Percentiles rank a stretch among this genome's conserved stretches.
phyloP scores from a whole-genome alignment of 179 eudicot genomes.

The Patellifolia procumbens region DNA sequence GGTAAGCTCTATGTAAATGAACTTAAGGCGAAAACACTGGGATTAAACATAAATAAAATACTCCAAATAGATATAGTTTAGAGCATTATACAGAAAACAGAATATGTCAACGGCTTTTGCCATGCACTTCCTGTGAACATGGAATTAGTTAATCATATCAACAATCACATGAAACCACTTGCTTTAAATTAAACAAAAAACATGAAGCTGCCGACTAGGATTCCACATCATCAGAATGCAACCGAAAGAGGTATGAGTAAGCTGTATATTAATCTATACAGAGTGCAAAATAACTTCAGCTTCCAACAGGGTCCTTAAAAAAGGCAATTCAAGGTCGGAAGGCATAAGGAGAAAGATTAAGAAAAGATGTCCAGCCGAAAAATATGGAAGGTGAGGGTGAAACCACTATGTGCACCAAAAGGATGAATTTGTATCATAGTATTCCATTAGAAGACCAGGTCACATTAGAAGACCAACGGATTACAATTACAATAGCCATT shows the following conservation, averaged over 20 bases:
- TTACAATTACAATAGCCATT: constrained; percentile 7
- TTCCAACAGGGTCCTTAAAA: constrained; percentile 28
- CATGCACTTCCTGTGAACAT: constrained; percentile 19
- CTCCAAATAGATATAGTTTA: constrained; percentile 25
- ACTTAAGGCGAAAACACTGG: constrained; percentile 23
- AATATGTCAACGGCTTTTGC: constrained; percentile 28
- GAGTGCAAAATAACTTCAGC: constrained; percentile 26
- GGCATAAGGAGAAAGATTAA: constrained; percentile 8
- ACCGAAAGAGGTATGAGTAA: constrained; percentile 16
- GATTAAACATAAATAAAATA: constrained; percentile 15
- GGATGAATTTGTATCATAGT: constrained; percentile 25
- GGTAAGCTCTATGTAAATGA: constrained; percentile 18
- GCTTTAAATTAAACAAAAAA: constrained; percentile 13
- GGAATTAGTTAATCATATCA: constrained; percentile 28
- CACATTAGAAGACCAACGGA: constrained; percentile 5
- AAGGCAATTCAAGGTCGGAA: constrained; percentile 13
- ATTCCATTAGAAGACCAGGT: too few species aligned
- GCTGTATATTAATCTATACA: constrained; percentile 12
- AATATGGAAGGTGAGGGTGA: constrained; percentile 38
- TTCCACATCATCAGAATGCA: constrained; percentile 18
- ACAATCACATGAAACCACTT: constrained; percentile 29
- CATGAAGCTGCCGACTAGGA: constrained; percentile 19
- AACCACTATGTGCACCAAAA: constrained; percentile 30
- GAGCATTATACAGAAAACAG: constrained; percentile 20
- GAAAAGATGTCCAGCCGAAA: constrained; percentile 24